Percentiles rank a stretch among this genome's conserved stretches.
Conservation (phyloP, 73 alveolate genomes). For the Symbiodinium natans region DNA sequence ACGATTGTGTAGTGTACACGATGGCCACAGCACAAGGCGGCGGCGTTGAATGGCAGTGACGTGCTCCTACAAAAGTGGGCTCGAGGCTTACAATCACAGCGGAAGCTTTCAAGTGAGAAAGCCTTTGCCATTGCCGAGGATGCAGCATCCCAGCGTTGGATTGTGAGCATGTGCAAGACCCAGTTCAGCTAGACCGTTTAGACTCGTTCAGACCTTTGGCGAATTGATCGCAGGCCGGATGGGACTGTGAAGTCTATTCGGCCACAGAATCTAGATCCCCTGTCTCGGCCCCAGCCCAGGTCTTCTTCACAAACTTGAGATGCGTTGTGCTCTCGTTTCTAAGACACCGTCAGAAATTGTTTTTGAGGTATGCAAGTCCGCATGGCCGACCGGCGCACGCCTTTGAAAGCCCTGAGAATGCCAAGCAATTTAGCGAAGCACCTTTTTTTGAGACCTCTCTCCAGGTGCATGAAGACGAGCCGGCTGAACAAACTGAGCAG, state of each 20-base stretch:
- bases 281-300: not conserved
- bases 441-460: too few species aligned
- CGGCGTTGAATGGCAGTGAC: conserved; percentile 24
- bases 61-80: conserved; percentile 51
- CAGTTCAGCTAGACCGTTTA: not conserved
- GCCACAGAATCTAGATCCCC: conserved; percentile 29
- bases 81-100: not conserved
- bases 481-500: too few species aligned
- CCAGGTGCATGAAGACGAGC: too few species aligned
- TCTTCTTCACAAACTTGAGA: too few species aligned
- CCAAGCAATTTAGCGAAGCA: too few species aligned
- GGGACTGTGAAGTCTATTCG: conserved; percentile 87
- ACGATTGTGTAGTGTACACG: too few species aligned
- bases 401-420: too few species aligned
- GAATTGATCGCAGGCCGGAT: conserved; percentile 13
- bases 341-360: too few species aligned
- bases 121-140: not conserved
- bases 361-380: too few species aligned
- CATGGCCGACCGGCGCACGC: too few species aligned
- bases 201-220: not conserved
- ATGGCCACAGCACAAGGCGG: conserved; percentile 8
- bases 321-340: too few species aligned
- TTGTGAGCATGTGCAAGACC: conserved; percentile 31
- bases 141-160: conserved; percentile 63
- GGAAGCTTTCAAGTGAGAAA: not conserved